A percentile compares a stretch with the other conserved stretches of the same genome.
Conservation (phyloP, 345 rosid genomes). For the Arabis hirsuta region DNA sequence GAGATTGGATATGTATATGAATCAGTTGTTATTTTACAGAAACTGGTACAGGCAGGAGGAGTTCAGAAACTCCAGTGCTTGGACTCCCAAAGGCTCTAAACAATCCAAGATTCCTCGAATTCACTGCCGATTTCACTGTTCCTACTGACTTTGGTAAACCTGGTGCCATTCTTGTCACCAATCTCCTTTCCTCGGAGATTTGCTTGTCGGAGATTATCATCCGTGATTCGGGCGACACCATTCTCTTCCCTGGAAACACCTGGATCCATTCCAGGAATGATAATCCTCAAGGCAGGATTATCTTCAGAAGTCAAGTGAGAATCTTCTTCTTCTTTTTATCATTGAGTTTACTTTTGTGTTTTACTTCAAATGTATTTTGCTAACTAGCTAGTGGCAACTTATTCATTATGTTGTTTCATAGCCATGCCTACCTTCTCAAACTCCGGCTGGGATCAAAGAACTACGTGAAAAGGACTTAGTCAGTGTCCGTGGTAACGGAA, state of each 20-base stretch:
- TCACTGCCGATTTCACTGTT: conserved; percentile 68
- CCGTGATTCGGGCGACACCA: conserved; percentile 66
- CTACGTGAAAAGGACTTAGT: conserved; percentile 70
- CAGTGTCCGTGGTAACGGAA: conserved; percentile 71
- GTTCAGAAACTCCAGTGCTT: conserved; percentile 60
- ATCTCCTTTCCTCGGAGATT: conserved; percentile 75
- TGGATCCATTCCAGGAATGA: conserved; percentile 81
- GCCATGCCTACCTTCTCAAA: conserved; percentile 74
- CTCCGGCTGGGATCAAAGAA: conserved; percentile 77
- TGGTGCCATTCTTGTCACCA: conserved; percentile 74
- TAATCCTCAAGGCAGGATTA: conserved; percentile 74
- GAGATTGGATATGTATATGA: conserved; percentile 9
- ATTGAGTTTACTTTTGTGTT: not conserved
- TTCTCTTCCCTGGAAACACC: conserved; percentile 71
- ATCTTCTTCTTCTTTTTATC: conserved; percentile 2
- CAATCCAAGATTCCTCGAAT: conserved; percentile 55
- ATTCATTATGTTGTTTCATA: conserved; percentile 32
- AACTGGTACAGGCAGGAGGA: conserved; percentile 68
- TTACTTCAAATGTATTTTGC: conserved; percentile 1
- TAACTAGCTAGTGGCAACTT: not conserved
- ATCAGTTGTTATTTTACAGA: conserved; percentile 44
- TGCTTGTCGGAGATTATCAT: conserved; percentile 68
- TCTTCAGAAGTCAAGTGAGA: conserved; percentile 80
- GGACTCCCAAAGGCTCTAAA: conserved; percentile 67
- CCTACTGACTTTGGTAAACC: conserved; percentile 78